Base-by-base conservation (phyloP, 2,329 filamentous ascomycete genomes). In the Aspergillus caelatus region DNA sequence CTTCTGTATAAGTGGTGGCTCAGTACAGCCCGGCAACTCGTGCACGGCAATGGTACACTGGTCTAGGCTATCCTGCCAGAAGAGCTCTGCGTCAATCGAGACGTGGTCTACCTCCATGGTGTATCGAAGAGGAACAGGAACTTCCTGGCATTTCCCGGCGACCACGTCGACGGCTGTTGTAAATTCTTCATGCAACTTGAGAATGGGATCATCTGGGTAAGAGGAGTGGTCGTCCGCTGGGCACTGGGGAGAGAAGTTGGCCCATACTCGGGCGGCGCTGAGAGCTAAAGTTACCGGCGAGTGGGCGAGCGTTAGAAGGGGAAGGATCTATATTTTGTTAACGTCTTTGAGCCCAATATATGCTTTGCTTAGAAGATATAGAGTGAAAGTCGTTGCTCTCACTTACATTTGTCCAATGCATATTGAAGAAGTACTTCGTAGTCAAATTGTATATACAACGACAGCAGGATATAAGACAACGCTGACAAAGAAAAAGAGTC, bases 291-390 rank as follows among this genome's bases (percentile, higher is more conserved):
- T 64, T 32, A 67, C 62, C 10, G 58, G 12, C 19, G 68, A 57
- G 45, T 62, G 68, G 53, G 70, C 62, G 43, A 73, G 56, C 16
- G 68, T 64, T 21, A 65, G 54, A 48, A 73, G 60, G 43, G 65
- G 54, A 57, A 68, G 58, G 62, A 68, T 57, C 67, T 71, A 68
- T 54, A 14, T n/a, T 26, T 63, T 54, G 30, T 43, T 63, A 16
- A 14, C 10, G 43, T 56, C 4, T 88, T 86, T 68, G 39, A 86
- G 91, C 19, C 16, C 2, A n/a, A 6, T 12, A 2, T 55, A 88
- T 84, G 32, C 5, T 16, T 36, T 16, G 34, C 14, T 36, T 14
- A 36, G 14, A 12, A 36, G 21, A 43, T 5, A 14, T 21, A 32
- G n/a, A 19, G 43, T 14, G 11, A 36, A 21, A 30, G 14, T 10